Evolutionary conservation across 2,329 filamentous ascomycete genomes (phyloP), one percentile per base, ranked within the genome.

Genomic region (Aspergillus fumigatus): DNA sequence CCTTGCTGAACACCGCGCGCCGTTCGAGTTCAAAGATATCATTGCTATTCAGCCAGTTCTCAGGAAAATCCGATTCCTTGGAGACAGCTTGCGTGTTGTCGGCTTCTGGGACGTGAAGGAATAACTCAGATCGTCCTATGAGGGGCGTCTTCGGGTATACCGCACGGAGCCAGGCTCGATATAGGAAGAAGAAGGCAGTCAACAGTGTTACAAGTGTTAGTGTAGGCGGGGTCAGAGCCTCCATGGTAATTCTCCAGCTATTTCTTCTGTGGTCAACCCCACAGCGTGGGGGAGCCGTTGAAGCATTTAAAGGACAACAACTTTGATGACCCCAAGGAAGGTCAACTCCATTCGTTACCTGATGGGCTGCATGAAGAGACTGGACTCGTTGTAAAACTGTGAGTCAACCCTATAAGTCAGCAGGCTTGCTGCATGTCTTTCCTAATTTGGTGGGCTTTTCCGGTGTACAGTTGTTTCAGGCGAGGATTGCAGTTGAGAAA

Each of bases 1-100:
- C 77, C 65, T 79, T 79, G 61, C 75, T 77, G 65, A 82, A 80
- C 27, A 82, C 74, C 0, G 78, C 77, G 32, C 80, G 75, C 52
- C 73, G 71, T 63, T 82, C 80, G 4, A 82, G 69, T 35, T 77
- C 70, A 55, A 78, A 82, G 47, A 77, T 69, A 26, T 76, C 72
- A 11, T 70, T 70, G 29, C 74, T 75, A 23, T 69, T 75, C 60
- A 65, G 70, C 70, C 71, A 74, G 48, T 68, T 62, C 50, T 67
- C 66, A 40, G 77, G 77, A 40, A 78, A 70, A 17, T 76, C 73
- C 0, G 72, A 68, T 57, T 77, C 75, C 58, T 77, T 77, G 9
- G 58, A 65, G 1, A 78, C 75, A 0, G 43, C 19, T n/a, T 48
- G 38, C 29, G 35, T 14, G 17, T 56, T 40, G 1, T 38, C 25